Evolutionary conservation across 129 eudicot genomes (phyloP), one percentile per base, ranked within the genome.

Genomic region (Chrysanthemum lavandulifolium): DNA sequence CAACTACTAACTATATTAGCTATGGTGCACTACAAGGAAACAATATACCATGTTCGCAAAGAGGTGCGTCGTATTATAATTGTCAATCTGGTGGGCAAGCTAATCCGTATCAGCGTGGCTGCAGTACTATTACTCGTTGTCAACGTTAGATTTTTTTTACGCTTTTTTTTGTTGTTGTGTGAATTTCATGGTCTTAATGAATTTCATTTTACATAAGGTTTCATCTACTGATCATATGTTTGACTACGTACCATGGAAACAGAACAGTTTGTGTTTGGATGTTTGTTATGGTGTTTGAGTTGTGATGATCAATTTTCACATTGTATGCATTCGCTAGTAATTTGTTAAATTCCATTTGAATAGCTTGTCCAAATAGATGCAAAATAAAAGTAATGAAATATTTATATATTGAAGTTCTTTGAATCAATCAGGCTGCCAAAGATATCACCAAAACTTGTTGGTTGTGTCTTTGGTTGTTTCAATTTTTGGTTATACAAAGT

Each of bases 41-140:
- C 82, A 73, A 33, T 55, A 87, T 93, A 4, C 98, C 98, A 15
- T 93, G 98, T 72, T 87, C 96, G 0, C 85, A 75, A 52, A 81
- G 87, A 73, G 98, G 98, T 67, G 85, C 87, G 25, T 89, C 96
- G 23, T 90, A 93, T 83, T 93, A 93, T 68, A 89, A 89, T 80
- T 93, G 98, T 69, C 54, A 68, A n/a, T 65, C 69, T 6, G 69
- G 69, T 15, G 69, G 54, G 3, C 69, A 65, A 40, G 69, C 69
- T 65, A 65, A 65, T 13, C 69, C 69, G 16, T 65, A 65, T 8
- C 69, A 65, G 52, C 69, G 69, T 65, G 69, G 69, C 43, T 65
- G 69, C 69, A 65, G 69, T 36, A 40, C 69, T 3, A 65, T 65
- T 65, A 65, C 69, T 65, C 69, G 69, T 65, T 65, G 69, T 43